Conservation (phyloP, 805 yeast genomes). For the Cyberlindnera japonica region DNA sequence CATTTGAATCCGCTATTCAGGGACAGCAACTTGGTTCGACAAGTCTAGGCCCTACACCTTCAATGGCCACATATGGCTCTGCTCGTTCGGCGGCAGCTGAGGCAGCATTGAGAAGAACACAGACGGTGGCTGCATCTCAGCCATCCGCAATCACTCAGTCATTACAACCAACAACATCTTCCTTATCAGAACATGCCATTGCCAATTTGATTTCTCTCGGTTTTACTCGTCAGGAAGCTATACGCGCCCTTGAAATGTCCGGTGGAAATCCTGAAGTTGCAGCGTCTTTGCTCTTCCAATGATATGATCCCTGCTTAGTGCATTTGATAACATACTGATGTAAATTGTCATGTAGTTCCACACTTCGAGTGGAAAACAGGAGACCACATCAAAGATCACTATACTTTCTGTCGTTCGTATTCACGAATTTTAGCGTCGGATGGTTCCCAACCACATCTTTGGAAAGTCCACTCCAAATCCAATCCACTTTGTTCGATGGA, state of each 20-base stretch:
- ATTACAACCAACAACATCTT: neutral
- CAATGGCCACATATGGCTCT: conserved; percentile 8
- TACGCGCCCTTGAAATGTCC: conserved; percentile 59
- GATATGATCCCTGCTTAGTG: no score
- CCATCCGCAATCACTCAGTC: neutral
- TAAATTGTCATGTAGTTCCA: no score
- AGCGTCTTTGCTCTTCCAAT: conserved; percentile 66
- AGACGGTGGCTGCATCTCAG: neutral
- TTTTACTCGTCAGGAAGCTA: conserved; percentile 59
- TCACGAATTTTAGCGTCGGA: conserved; percentile 23
- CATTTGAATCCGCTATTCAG: neutral
- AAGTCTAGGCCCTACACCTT: neutral
- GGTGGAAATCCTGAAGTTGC: conserved; percentile 83
- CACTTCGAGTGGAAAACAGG: neutral
- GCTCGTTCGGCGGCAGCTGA: conserved; percentile 4
- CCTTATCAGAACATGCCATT: conserved; percentile 36
- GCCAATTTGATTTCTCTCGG: conserved; percentile 63
- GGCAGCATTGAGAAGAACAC: neutral
- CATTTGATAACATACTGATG: no score
- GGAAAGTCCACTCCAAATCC: conserved; percentile 32
- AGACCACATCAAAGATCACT: conserved; percentile 3
- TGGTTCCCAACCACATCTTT: conserved; percentile 28
- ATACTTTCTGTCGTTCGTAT: conserved; percentile 13
- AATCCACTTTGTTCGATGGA: conserved; percentile 37
- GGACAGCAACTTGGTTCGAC: conserved; percentile 4